Evolutionary conservation across 176 grass and related monocot genomes (phyloP), one percentile per base, ranked within the genome.

Genomic region (Eleusine indica): DNA sequence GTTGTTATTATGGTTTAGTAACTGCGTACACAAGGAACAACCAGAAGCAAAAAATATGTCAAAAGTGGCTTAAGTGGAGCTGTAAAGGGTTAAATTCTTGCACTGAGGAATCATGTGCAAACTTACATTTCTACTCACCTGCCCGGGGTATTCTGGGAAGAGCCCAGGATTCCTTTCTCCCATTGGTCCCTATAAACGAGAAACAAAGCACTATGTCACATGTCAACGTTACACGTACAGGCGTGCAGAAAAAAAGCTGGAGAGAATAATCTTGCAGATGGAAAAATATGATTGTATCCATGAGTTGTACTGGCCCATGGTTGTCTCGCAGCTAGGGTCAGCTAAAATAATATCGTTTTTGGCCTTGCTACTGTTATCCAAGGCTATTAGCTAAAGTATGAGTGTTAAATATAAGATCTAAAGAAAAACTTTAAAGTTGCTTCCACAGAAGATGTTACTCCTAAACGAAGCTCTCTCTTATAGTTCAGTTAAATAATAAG

Each of bases 71-170:
- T 62, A 71, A 73, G 39, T 5, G 51, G n/a, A 35, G 74, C 61
- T 74, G 79, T 82, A 86, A 83, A 89, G 84, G 64, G 7, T 11
- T 46, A 81, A 49, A 73, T 81, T 84, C 64, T 85, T 75, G 58
- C 53, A 61, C 3, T 10, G 1, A 81, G 19, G 48, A 68, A 81
- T 48, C 60, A 78, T 83, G 73, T 73, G 49, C 40, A 41, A 29
- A 6, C 46, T 68, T 48, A 42, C 47, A n/a, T 74, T 56, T 74
- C 13, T 16, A 74, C 60, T 82, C 87, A 91, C 94, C 91, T 97
- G 94, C 71, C 91, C 91, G 53, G 91, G 94, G 89, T 90, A 92
- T 82, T 97, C 94, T 77, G 94, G 89, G 84, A 97, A 92, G 44
- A 92, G 73, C 73, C 94, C 84, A 62, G 79, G 76, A 71, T 90